Base-by-base conservation (phyloP, 2,329 filamentous ascomycete species). In the Mycosphaerella arachidis region DNA sequence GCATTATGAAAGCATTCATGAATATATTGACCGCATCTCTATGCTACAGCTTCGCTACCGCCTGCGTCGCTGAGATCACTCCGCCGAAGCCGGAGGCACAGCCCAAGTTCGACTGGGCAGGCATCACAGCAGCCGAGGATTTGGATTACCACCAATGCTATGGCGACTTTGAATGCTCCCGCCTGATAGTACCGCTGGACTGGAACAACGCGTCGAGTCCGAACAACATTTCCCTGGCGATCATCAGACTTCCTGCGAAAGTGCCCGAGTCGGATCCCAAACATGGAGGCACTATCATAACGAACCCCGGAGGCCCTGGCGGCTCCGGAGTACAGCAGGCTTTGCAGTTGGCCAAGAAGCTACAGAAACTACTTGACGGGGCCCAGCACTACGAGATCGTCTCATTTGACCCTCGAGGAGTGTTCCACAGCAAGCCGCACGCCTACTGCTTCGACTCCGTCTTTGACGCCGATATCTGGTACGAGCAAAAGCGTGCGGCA, bases 101-200 rank as follows among this genome's bases (percentile, higher is more conserved):
- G 24, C 20, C 52, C 3, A 40, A 48, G 8, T 63, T 67, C 37
- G 58, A 67, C 48, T 67, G 62, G 58, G 27, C 58, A 12, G 57
- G 48, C 33, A 43, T 66, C n/a, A 55, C 59, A 27, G 55, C 60
- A n/a, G 52, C 55, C 10, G 45, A 52, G 2, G 46, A 62, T 9
- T 59, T 67, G 6, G 30, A 57, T 24, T 66, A 62, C 57, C 16
- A 54, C 27, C 40, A 55, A 20, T 82, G 80, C 67, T 79, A 76
- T 57, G 74, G 53, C 35, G 76, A 73, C 9, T 78, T 79, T 58
- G 73, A 80, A 62, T 82, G 80, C 59, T 77, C 79, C n/a, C 74
- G 77, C 4, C 69, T 83, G 1, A 70, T 75, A 35, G 75, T 82
- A 0, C 80, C 80, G 0, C 74, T 82, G 66, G 78, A 75, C 59